Percentiles rank a stretch among this genome's conserved stretches.
Evolutionary conservation across 169 alveolate genomes (phyloP).

Genomic region (Plasmodium malariae): DNA sequence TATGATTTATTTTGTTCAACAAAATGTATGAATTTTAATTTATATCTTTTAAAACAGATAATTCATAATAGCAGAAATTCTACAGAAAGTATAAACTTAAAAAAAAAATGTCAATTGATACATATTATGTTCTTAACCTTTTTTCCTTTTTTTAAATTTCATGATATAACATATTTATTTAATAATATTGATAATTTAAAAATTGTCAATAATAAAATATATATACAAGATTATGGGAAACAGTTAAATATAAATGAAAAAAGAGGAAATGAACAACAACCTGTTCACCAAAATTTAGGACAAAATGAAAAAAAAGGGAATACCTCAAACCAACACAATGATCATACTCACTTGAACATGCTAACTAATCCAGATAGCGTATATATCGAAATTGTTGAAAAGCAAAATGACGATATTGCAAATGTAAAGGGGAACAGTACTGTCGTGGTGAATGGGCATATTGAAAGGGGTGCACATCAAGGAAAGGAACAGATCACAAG

Average conservation of each 20-base stretch:
- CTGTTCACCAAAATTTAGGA: no score
- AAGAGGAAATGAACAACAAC: no score
- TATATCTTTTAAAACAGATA: constrained; percentile 28
- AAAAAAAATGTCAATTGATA: constrained; percentile 43
- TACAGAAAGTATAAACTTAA: constrained; percentile 2
- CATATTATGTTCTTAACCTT: constrained; percentile 71
- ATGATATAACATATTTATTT: constrained; percentile 29
- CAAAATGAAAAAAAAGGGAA: no score
- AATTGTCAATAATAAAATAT: constrained; percentile 17
- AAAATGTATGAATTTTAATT: constrained; percentile 61
- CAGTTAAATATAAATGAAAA: not conserved
- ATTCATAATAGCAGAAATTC: constrained; percentile 4
- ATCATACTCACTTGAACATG: no score
- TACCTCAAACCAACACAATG: no score
- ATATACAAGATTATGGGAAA: not conserved
- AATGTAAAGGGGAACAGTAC: no score
- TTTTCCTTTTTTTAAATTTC: constrained; percentile 66
- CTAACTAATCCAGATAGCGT: no score
- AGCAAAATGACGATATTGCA: no score
- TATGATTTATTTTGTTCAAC: constrained; percentile 66
- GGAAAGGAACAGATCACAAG: no score
- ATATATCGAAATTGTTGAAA: no score
- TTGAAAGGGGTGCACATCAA: no score
- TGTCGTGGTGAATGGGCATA: no score
- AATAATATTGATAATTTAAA: constrained; percentile 24